Base-by-base conservation (phyloP, 768 basidiomycete species). In the Macrolepiota fuliginosa region DNA sequence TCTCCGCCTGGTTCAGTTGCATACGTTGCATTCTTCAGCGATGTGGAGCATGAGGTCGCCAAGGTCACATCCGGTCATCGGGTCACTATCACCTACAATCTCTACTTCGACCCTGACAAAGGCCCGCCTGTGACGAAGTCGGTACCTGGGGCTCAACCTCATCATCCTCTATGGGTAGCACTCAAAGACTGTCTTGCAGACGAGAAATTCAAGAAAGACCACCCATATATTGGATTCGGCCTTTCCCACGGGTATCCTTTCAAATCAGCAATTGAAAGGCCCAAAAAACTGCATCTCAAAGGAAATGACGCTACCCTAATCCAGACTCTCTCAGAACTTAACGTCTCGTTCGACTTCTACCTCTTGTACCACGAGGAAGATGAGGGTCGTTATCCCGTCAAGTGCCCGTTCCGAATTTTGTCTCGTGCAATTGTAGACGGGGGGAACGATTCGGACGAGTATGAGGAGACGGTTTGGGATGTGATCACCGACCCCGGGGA, bases 1-100 rank as follows among this genome's bases (percentile, higher is more conserved):
- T 9, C 50, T 42, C 39, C 51, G 4, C 19, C 62, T n/a, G 64
- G 79, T 4, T 74, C 73, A 3, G 67, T 72, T 25, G 72, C 70
- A 15, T 76, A 73, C 24, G 67, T 77, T 58, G 77, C 73, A 32
- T 75, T 75, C 63, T 75, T 65, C 62, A 73, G 74, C 64, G 76
- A 77, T 62, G 70, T 81, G 56, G 76, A 76, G 56, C 76, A 79
- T 56, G 76, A 78, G 66, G 74, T 79, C 19, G 47, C 64, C 0
- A 62, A 65, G 1, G 75, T 80, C 4, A 63, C 52, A 1, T 70
- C 75, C 0, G 78, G 78, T 0, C 65, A 76, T 66, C 72, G 78
- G 9, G 71, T 79, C 2, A 79, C 77, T 0, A 63, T 81, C 40
- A 79, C 77, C 1, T 79, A 75, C 63, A 79, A 79, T 66, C 74